phyloP scores from a whole-genome alignment of 2,329 filamentous ascomycete species.

The Diplodia scrobiculata region DNA sequence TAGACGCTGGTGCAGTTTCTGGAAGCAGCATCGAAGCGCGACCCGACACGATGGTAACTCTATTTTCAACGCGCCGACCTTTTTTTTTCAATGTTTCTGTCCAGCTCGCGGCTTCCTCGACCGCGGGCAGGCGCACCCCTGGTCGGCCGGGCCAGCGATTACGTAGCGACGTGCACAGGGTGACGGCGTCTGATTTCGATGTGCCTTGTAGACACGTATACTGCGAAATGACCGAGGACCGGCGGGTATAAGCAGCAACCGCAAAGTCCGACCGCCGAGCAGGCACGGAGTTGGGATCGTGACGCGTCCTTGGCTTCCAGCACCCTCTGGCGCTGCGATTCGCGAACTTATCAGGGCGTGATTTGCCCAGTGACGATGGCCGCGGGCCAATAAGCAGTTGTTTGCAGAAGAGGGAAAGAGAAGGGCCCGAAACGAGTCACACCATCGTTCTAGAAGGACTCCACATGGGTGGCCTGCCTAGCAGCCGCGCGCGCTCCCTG shows the following conservation, averaged over 20 bases:
- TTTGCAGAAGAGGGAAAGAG: not conserved
- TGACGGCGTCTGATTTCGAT: conserved; percentile 5
- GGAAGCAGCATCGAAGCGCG: conserved; percentile 20
- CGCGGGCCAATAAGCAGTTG: not conserved
- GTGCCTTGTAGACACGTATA: conserved; percentile 2
- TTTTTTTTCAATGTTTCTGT: not conserved
- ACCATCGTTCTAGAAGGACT: conserved; percentile 28
- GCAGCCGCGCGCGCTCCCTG: conserved; percentile 2
- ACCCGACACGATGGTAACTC: conserved; percentile 16
- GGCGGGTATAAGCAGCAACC: not conserved
- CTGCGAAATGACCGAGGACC: conserved; percentile 11
- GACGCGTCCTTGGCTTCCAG: conserved; percentile 22
- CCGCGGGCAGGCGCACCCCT: too few relatives aligned
- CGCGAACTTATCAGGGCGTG: conserved; percentile 9
- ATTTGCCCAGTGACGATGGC: not conserved
- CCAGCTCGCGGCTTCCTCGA: too few relatives aligned
- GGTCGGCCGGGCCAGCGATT: too few relatives aligned
- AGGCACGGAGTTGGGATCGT: conserved; percentile 13
- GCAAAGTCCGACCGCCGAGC: conserved; percentile 17
- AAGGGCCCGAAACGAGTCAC: conserved; percentile 20
- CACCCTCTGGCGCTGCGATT: conserved; percentile 1
- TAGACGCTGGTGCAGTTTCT: conserved; percentile 20
- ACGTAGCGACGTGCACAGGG: too few relatives aligned
- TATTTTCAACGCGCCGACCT: not conserved
- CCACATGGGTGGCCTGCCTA: conserved; percentile 21